A percentile compares a stretch with the other conserved stretches of the same genome.
These are phyloP conservation scores for Takakia lepidozioides DNA, from an alignment of 225 moss, liverwort and hornwort species.

Conservation along the genomic window DNA sequence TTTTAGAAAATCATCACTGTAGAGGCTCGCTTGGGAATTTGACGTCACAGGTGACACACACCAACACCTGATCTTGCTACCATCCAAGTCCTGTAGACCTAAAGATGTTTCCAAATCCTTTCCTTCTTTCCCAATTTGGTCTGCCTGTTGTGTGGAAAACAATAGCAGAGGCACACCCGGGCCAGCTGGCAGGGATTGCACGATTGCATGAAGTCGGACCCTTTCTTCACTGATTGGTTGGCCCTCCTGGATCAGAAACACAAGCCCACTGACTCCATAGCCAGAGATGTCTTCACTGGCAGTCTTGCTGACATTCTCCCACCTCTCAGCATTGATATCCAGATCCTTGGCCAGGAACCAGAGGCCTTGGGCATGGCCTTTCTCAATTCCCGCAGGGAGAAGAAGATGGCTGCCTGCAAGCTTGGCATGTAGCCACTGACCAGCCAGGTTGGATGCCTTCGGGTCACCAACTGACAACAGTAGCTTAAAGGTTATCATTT, in stretches of 20 bases:
- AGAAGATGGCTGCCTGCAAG: slow-evolving; percentile 30
- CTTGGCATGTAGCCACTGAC: slow-evolving; percentile 44
- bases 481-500: slow-evolving; percentile 68
- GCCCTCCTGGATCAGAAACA: slow-evolving; percentile 57
- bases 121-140: slow-evolving; percentile 21
- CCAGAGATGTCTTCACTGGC: slow-evolving; percentile 14
- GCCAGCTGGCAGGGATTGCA: slow-evolving; percentile 59
- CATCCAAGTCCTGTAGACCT: slow-evolving; percentile 56
- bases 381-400: slow-evolving; percentile 36
- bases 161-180: slow-evolving; percentile 73
- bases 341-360: slow-evolving; percentile 57
- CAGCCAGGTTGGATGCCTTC: slow-evolving; percentile 35
- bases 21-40: slow-evolving; percentile 42
- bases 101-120: slow-evolving; percentile 38
- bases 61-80: slow-evolving; percentile 50
- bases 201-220: slow-evolving; percentile 49
- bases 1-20: slow-evolving; percentile 55
- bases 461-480: slow-evolving; percentile 51
- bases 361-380: slow-evolving; percentile 47
- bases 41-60: slow-evolving; percentile 56
- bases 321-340: too few species aligned
- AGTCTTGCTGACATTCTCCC: too few species aligned
- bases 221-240: slow-evolving; percentile 41
- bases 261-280: slow-evolving; percentile 57
- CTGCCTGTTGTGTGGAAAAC: slow-evolving; percentile 38